Base-by-base conservation (phyloP, 805 yeast genomes). In the Hanseniaspora occidentalis region DNA sequence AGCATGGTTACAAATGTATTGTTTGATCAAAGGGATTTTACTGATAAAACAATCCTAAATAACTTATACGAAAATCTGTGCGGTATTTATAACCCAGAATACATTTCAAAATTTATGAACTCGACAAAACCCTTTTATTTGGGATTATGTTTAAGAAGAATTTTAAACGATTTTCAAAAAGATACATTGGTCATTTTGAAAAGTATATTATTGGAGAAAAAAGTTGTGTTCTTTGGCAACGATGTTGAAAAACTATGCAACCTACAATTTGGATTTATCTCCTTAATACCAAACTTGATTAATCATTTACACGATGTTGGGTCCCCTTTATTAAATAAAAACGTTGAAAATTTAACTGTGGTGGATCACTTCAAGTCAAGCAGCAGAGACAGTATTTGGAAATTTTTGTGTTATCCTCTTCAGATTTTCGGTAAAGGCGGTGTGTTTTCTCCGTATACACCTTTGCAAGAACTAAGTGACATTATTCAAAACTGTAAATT, bases 371-470 rank as follows among this genome's bases (percentile, higher is more conserved):
- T 89, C 45, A 78, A 75, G 49, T 75, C 94, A 5, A 79, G 84
- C 43, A 88, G 85, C 57, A 64, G 96, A 38, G 68, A 70, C 46
- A 83, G 95, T 1, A 69, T 88, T 55, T 62, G 89, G 31, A 63
- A 73, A 25, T 92, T 84, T 54, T 71, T 85, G 53, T 98, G 97
- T 0, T 65, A 92, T 24, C 98, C 98, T 0, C 64, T 92, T 38
- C 88, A 81, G 50, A 58, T 86, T 1, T 92, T 92, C 60, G 85
- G 85, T 38, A 73, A 75, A 48, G 94, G 94, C 35, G 86, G 94
- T 1, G 69, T 89, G 44, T 88, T 94, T 68, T 79, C 81, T 49
- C 97, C 98, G 2, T 92, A 89, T 60, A 69, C 88, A n/a, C 94
- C 97, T 0, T 64, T 92, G 41, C 98, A 89, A 57, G 97, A 89